Evolutionary conservation across 306 rosid species (phyloP), one percentile per base, ranked within the genome.

Genomic region (Quercus bicolor): DNA sequence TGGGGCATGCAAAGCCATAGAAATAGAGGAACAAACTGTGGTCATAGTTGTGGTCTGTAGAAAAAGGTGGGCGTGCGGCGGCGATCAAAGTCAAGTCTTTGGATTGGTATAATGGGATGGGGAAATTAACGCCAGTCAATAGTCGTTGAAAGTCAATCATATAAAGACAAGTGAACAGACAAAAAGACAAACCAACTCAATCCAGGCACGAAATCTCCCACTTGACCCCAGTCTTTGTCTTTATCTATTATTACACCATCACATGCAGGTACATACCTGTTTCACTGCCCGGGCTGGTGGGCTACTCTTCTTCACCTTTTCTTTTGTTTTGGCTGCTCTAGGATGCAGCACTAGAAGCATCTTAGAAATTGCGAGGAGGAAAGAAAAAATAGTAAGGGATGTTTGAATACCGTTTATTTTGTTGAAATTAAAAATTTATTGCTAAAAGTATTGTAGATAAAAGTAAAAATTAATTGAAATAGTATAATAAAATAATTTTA

Each of bases 91-190:
- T 57, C 62, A 65, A 57, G 80, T 75, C 72, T 68, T 45, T 69
- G 76, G 45, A 40, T 40, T 40, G 12, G 45, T 40, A 40, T 8
- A 2, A 8, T 8, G 11, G 45, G 11, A 8, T 40, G 11, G 45
- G 12, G 45, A 8, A 8, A 40, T 40, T 8, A 8, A 8, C 2
- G 11, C 11, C 28, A 21, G 74, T 78, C 73, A 78, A 33, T 53
- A 6, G 69, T n/a, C 2, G 0, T 29, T 75, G 78, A 51, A 79
- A 70, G 81, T 79, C 78, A 52, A 60, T 51, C 51, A 19, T 45
- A 26, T 18, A 55, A 56, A 48, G 53, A 48, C 16, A 23, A 11
- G 13, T 26, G 31, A 23, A 59, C 0, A 59, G 5, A 2, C 20
- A 23, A 19, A 12, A 3, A 7, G 12, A 8, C 2, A 40, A 48